These are phyloP conservation scores for Scedosporium apiospermum DNA, from an alignment of 2,329 filamentous ascomycete species.

Conservation along the genomic window DNA sequence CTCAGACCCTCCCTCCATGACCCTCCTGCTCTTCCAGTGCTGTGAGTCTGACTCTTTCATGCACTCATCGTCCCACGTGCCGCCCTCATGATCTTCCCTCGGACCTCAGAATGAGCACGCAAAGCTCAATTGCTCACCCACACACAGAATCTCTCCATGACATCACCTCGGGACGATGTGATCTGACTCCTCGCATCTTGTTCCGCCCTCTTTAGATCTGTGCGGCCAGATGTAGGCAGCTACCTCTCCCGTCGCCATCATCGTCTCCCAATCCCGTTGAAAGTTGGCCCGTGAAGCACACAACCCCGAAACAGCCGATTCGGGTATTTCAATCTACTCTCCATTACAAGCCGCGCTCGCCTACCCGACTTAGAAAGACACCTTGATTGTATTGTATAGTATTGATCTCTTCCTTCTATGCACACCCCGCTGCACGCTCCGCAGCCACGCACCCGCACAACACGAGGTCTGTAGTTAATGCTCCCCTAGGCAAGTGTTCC, in stretches of 20 bases:
- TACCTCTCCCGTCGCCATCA: neutral
- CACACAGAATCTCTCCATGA: neutral
- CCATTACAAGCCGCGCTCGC: conserved; percentile 1
- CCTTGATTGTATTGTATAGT: neutral
- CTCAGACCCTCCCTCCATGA: neutral
- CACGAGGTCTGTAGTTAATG: neutral
- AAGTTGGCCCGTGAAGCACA: neutral
- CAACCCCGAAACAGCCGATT: conserved; percentile 12
- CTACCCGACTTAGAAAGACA: neutral
- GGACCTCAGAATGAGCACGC: neutral
- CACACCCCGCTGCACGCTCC: neutral
- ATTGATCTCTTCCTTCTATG: neutral
- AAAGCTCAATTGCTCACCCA: neutral
- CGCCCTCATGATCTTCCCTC: neutral
- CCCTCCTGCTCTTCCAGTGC: neutral
- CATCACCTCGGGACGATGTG: neutral
- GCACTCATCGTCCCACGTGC: neutral
- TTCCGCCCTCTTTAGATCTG: neutral
- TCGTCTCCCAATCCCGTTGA: neutral
- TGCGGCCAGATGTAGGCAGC: neutral
- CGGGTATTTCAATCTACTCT: conserved; percentile 12
- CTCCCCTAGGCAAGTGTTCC: neutral
- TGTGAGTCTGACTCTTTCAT: neutral
- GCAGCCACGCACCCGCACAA: neutral
- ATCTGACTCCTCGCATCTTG: neutral